phyloP scores from a whole-genome alignment of 371 early-diverging fungal species.

The Apophysomyces ossiformis region DNA sequence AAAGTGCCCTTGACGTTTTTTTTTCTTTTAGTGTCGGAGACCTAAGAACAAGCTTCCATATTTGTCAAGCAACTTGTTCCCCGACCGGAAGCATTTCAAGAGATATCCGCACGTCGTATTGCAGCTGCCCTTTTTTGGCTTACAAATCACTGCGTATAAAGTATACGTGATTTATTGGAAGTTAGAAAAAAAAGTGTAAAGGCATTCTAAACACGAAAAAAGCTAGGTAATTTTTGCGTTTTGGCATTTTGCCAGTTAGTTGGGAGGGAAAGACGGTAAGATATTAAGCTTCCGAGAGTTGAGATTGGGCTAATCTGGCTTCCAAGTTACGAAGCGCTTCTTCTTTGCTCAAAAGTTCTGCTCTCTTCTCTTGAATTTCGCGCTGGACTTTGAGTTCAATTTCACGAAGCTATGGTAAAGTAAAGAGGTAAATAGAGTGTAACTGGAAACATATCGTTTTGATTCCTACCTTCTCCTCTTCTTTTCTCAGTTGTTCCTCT shows the following conservation, averaged over 20 bases:
- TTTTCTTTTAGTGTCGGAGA: constrained; percentile 1
- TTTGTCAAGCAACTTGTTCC: constrained; percentile 1
- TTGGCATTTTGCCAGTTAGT: neutral
- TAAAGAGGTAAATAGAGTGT: neutral
- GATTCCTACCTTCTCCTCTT: constrained; percentile 62
- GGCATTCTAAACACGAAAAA: constrained; percentile 10
- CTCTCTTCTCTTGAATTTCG: constrained; percentile 64
- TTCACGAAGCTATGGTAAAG: constrained; percentile 50
- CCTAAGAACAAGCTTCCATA: neutral
- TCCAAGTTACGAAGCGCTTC: constrained; percentile 63
- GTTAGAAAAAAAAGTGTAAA: constrained; percentile 1
- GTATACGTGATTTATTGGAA: constrained; percentile 14
- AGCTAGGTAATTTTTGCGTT: constrained; percentile 2
- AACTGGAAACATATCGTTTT: neutral
- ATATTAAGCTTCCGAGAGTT: constrained; percentile 38
- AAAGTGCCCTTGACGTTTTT: neutral
- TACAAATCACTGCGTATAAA: constrained; percentile 17
- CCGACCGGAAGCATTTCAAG: neutral
- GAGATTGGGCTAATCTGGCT: constrained; percentile 54
- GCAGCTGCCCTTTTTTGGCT: neutral
- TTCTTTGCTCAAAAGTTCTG: constrained; percentile 62
- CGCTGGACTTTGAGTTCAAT: constrained; percentile 64
- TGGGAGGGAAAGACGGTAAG: neutral
- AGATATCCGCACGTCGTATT: too few relatives aligned
- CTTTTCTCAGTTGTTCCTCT: constrained; percentile 67